Percentiles rank a stretch among this genome's conserved stretches.
These are phyloP conservation scores for Helichrysum umbraculigerum DNA, from an alignment of 129 eudicot genomes.

Conservation along the genomic window DNA sequence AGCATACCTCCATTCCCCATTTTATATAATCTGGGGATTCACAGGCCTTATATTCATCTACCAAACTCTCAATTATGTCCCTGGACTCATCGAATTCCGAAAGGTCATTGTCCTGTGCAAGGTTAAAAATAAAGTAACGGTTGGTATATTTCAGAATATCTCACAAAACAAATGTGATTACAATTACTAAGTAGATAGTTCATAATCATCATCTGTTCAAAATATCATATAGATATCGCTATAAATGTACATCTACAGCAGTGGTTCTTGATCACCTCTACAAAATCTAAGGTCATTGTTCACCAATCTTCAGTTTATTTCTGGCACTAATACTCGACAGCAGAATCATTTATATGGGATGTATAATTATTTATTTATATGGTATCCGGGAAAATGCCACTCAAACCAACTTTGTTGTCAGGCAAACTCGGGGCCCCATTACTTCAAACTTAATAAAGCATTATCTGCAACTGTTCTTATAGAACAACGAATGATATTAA, in stretches of 20 bases:
- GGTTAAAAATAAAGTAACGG: conserved; percentile 32
- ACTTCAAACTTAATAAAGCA: no score
- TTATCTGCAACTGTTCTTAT: not conserved
- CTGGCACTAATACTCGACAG: not conserved
- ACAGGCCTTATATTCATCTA: conserved; percentile 97
- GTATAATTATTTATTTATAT: no score
- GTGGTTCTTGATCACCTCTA: not conserved
- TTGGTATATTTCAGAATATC: not conserved
- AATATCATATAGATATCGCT: not conserved
- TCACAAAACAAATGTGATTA: conserved; percentile 14
- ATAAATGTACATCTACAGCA: not conserved
- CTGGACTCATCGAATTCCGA: conserved; percentile 94
- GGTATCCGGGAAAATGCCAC: no score
- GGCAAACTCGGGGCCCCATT: no score
- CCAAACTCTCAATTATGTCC: conserved; percentile 95
- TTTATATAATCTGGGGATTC: conserved; percentile 89
- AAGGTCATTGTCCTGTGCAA: conserved; percentile 85
- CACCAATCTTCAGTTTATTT: not conserved
- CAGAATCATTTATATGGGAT: not conserved
- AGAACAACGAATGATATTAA: not conserved
- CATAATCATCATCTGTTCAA: not conserved
- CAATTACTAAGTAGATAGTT: not conserved
- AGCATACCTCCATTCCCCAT: conserved; percentile 91
- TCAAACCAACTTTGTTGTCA: no score
- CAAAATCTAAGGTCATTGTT: not conserved